Conservation (phyloP, 495 filamentous ascomycete species). For the Hypoxylon trugodes region DNA sequence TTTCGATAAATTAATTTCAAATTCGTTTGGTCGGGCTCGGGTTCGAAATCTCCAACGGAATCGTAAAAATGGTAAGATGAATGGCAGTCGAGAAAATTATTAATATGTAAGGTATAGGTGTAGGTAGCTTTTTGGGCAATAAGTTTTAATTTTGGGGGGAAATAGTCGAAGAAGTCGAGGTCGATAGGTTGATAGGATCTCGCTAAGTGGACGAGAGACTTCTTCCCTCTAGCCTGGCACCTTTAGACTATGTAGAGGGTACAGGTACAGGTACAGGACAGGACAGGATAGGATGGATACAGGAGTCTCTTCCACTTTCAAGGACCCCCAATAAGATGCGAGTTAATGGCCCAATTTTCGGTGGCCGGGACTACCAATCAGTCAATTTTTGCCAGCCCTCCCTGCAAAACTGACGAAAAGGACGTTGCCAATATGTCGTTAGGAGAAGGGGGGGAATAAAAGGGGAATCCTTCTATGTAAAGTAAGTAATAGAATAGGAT, state of each 20-base stretch:
- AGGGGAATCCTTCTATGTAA: conserved; percentile 24
- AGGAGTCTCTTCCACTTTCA: too few relatives aligned
- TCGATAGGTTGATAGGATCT: conserved; percentile 14
- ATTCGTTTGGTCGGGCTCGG: conserved; percentile 4
- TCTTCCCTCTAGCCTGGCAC: neutral
- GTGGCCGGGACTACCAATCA: conserved; percentile 29
- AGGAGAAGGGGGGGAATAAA: conserved; percentile 26
- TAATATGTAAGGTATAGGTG: too few relatives aligned
- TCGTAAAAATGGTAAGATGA: too few relatives aligned
- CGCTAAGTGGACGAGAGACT: conserved; percentile 19
- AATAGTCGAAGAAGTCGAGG: conserved; percentile 9
- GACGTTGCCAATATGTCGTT: conserved; percentile 28
- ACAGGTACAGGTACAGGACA: too few relatives aligned
- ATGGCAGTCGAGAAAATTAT: conserved; percentile 11
- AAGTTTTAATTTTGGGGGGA: neutral
- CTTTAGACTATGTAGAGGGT: too few relatives aligned
- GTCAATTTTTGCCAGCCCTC: conserved; percentile 14
- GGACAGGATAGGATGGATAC: too few relatives aligned
- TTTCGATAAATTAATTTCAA: conserved; percentile 21
- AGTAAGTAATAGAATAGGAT: too few relatives aligned
- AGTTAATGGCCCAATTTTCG: conserved; percentile 37
- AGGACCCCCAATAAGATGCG: conserved; percentile 30
- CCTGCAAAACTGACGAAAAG: conserved; percentile 29
- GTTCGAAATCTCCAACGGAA: neutral
- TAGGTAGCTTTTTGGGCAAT: conserved; percentile 9